Evolutionary conservation across 2,329 filamentous ascomycete genomes (phyloP), one percentile per base, ranked within the genome.

Genomic region (Aspergillus sp.): DNA sequence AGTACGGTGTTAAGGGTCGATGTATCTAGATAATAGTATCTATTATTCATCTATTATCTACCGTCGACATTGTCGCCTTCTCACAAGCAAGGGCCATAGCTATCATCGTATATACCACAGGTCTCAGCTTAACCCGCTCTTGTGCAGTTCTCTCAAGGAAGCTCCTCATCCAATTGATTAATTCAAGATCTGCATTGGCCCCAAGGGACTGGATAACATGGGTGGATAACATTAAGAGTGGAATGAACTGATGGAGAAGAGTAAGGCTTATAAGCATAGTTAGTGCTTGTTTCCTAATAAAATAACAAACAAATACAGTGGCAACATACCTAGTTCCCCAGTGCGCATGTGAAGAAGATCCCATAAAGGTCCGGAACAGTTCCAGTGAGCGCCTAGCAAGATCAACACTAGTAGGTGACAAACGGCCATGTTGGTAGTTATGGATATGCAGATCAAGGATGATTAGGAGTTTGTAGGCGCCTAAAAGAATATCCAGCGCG

Each of bases 391-490:
- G n/a, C 2, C 31, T 17, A 4, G 46, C 31, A 14, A 37, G 17
- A 3, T 35, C 46, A 17, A 35, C 17, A 3, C 11, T 35, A 12
- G 9, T 14, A 7, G 46, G 6, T 1, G 12, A 14, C 9, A 49
- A 17, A 7, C 19, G n/a, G 11, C 4, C n/a, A 37, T 47, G 15
- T 2, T 19, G 24, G 46, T 21, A 7, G n/a, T n/a, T 15, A 19
- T 15, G n/a, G 46, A 6, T n/a, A 3, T 23, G 46, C 40, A 61
- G 62, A 23, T 62, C 50, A 27, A 65, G 54, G 3, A 65, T 41
- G n/a, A 65, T 64, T 12, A 65, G 60, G 46, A 63, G 59, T n/a
- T 62, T 62, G 44, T 64, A 64, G 47, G 54, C 58, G 52, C 56
- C 62, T 15, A 64, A 58, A 1, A 65, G 23, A 6, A 65, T 58